Evolutionary conservation across 805 yeast species (phyloP).

Genomic region (Candida sithepensis): DNA sequence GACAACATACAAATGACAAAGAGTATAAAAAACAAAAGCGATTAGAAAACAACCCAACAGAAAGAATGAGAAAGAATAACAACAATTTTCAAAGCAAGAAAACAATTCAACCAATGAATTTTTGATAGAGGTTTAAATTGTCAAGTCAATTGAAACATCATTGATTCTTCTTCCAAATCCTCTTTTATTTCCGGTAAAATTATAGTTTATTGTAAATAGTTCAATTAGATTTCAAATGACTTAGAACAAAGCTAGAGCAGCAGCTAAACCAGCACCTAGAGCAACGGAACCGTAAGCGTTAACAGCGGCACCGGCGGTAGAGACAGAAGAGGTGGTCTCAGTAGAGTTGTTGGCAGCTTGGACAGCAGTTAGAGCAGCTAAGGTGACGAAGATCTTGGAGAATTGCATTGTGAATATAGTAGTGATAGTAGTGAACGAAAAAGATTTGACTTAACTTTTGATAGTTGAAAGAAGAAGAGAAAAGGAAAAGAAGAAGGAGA

Average conservation of each 20-base stretch:
- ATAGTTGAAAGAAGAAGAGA: neutral
- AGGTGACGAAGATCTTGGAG: slow-evolving; percentile 62
- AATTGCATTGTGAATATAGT: slow-evolving; percentile 52
- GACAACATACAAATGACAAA: too few relatives aligned
- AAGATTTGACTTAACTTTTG: neutral
- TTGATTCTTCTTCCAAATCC: neutral
- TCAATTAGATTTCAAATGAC: slow-evolving; percentile 6
- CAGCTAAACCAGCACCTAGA: slow-evolving; percentile 81
- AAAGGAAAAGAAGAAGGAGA: neutral
- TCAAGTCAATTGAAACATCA: too few relatives aligned
- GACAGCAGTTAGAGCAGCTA: slow-evolving; percentile 68
- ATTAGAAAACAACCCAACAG: neutral
- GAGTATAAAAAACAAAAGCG: neutral
- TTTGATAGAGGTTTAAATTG: too few relatives aligned
- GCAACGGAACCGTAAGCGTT: slow-evolving; percentile 62
- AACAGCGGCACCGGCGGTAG: slow-evolving; percentile 39
- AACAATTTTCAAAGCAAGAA: too few relatives aligned
- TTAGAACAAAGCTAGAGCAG: slow-evolving; percentile 57
- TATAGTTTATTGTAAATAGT: neutral
- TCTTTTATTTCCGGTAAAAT: neutral
- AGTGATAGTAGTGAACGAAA: neutral
- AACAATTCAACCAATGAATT: too few relatives aligned
- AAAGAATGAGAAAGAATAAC: neutral
- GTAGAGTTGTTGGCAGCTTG: slow-evolving; percentile 56
- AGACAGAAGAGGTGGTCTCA: slow-evolving; percentile 36